Base-by-base conservation (phyloP, 805 yeast species). In the Pichia paraexigua region DNA sequence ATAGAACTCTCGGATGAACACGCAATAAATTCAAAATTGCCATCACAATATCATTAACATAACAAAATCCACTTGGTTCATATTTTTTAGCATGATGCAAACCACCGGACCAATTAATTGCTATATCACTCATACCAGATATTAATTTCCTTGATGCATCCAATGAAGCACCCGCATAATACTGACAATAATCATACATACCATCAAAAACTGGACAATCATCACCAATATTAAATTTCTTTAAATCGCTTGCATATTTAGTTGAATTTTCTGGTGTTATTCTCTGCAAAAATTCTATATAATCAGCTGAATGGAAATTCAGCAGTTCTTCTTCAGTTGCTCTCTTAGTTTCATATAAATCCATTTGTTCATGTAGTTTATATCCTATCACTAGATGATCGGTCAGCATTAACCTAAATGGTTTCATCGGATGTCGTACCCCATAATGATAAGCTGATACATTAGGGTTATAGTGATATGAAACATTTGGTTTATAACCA, bases 171-270 rank as follows among this genome's bases (percentile, higher is more conserved):
- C 99, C 99, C 4, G 96, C 87, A 52, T 90, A 87, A 46, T 88
- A 82, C 45, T 88, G 78, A 58, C 94, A 85, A 66, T 87, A 92
- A 66, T 91, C 96, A 64, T 85, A 92, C 68, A 92, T 78, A 5
- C 99, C 99, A 64, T 92, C 97, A 67, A 90, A 90, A 1, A 90
- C 89, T 9, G 97, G 97, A 64, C 95, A 87, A 66, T 90, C 97
- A 67, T 87, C 96, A 39, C 96, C 96, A 39, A 90, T 89, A 63
- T 90, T 90, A 71, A 90, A 90, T 58, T 88, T 82, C 51, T 78
- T 71, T 44, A 83, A 68, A 51, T 77, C 75, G 39, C 74, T 77
- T 22, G 79, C 75, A 64, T 79, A 75, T 63, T 85, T 80, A 42
- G 76, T 63, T 53, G 80, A 74, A 57, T 81, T 80, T 49, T 85